Conservation (phyloP, 192 early-diverging fungal species). For the Fimicolochytrium jonesii region DNA sequence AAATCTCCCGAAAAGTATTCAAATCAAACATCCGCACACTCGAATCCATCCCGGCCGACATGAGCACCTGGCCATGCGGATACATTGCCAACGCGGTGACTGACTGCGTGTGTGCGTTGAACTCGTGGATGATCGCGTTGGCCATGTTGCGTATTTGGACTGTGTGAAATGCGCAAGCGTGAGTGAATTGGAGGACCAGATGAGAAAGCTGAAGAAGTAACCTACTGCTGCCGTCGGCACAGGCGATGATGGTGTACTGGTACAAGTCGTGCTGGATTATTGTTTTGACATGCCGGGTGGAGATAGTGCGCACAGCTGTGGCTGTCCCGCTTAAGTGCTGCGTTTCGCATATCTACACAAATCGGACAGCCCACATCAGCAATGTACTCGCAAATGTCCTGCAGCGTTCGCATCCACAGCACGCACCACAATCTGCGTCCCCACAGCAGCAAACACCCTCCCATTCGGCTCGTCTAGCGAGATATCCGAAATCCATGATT, state of each 20-base stretch:
- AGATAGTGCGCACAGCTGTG: slow-evolving; percentile 22
- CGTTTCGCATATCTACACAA: not conserved
- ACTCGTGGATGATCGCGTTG: slow-evolving; percentile 44
- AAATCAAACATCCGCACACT: slow-evolving; percentile 45
- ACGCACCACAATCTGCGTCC: slow-evolving; percentile 44
- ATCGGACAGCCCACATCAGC: not conserved
- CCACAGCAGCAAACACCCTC: slow-evolving; percentile 34
- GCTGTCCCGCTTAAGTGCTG: too few relatives aligned
- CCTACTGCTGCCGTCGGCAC: slow-evolving; percentile 43
- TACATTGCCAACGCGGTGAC: slow-evolving; percentile 39
- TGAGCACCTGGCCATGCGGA: slow-evolving; percentile 36
- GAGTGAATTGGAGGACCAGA: not conserved
- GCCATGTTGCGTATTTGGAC: slow-evolving; percentile 41
- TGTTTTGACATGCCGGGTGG: slow-evolving; percentile 34
- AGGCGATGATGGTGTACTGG: slow-evolving; percentile 43
- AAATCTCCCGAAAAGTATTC: slow-evolving; percentile 45
- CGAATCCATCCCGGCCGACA: slow-evolving; percentile 40
- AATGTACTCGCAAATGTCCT: too few relatives aligned
- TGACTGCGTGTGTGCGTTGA: slow-evolving; percentile 39
- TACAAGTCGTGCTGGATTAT: slow-evolving; percentile 37
- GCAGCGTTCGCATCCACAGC: not conserved
- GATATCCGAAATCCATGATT: slow-evolving; percentile 44
- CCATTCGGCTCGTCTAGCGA: slow-evolving; percentile 27
- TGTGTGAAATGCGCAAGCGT: not conserved
- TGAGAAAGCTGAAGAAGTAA: not conserved